Conservation (phyloP, 2,329 filamentous ascomycete genomes). For the Colletotrichum eleusines region DNA sequence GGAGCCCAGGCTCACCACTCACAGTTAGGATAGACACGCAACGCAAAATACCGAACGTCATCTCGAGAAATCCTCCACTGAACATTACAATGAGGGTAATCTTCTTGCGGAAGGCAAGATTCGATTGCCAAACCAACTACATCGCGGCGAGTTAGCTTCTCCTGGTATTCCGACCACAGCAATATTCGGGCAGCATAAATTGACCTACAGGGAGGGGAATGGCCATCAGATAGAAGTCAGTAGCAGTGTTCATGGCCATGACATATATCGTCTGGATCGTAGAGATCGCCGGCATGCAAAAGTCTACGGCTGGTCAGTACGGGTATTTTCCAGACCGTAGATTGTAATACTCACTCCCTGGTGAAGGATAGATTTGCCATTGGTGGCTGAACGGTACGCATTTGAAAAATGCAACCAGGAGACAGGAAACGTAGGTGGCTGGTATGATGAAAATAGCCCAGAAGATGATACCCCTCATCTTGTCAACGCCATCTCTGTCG, state of each 20-base stretch:
- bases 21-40: constrained; percentile 35
- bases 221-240: constrained; percentile 35
- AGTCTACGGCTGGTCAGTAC: constrained; percentile 9
- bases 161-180: rapidly evolving
- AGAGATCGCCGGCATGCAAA: constrained; percentile 21
- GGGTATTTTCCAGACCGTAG: rapidly evolving
- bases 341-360: neutral
- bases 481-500: constrained; percentile 19
- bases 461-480: constrained; percentile 30
- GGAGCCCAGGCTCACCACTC: neutral
- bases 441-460: constrained; percentile 30
- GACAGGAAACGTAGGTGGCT: constrained; percentile 20
- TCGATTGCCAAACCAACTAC: constrained; percentile 33
- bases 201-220: constrained; percentile 16
- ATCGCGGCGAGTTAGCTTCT: neutral
- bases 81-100: constrained; percentile 33
- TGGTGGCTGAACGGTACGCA: constrained; percentile 57
- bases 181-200: neutral
- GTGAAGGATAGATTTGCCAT: constrained; percentile 61
- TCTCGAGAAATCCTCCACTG: constrained; percentile 36
- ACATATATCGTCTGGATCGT: constrained; percentile 31
- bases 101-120: constrained; percentile 35
- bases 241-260: constrained; percentile 34
- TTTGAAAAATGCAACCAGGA: constrained; percentile 56
- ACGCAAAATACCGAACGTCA: constrained; percentile 34